These are phyloP conservation scores for Candida morakotiae DNA, from an alignment of 805 yeast species.

Conservation along the genomic window DNA sequence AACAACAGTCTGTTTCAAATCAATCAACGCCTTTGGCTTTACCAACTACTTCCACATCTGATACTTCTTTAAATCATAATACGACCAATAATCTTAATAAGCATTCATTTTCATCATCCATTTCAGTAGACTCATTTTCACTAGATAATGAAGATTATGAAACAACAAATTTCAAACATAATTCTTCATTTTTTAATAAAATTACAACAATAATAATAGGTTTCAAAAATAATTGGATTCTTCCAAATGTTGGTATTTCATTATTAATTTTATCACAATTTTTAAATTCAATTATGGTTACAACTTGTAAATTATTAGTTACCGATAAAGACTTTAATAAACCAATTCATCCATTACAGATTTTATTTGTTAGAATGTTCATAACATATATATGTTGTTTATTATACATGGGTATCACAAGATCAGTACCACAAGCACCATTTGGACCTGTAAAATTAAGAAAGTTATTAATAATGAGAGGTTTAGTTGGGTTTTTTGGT, in stretches of 20 bases:
- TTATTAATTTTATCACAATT: constrained; percentile 61
- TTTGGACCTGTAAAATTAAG: constrained; percentile 66
- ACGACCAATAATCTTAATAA: not conserved
- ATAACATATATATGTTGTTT: constrained; percentile 63
- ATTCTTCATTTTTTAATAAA: not conserved
- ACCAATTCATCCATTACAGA: constrained; percentile 75
- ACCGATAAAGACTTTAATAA: constrained; percentile 54
- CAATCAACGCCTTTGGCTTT: constrained; percentile 2
- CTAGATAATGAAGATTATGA: constrained; percentile 1
- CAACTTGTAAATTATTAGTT: constrained; percentile 70
- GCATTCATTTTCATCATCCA: not conserved
- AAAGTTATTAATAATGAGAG: constrained; percentile 53
- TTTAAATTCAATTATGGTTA: constrained; percentile 73
- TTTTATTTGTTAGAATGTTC: constrained; percentile 71
- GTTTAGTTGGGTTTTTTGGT: constrained; percentile 70
- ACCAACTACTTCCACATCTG: not conserved
- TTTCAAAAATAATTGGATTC: constrained; percentile 6
- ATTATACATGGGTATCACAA: constrained; percentile 47
- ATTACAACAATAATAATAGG: not conserved
- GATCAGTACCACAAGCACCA: constrained; percentile 55
- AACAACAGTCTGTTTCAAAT: not conserved
- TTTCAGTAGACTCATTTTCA: constrained; percentile 3
- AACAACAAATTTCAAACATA: not conserved
- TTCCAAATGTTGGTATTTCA: constrained; percentile 51
- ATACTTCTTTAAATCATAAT: not conserved